Evolutionary conservation across 495 filamentous ascomycete species (phyloP).

Genomic region (Penicillium taxi): DNA sequence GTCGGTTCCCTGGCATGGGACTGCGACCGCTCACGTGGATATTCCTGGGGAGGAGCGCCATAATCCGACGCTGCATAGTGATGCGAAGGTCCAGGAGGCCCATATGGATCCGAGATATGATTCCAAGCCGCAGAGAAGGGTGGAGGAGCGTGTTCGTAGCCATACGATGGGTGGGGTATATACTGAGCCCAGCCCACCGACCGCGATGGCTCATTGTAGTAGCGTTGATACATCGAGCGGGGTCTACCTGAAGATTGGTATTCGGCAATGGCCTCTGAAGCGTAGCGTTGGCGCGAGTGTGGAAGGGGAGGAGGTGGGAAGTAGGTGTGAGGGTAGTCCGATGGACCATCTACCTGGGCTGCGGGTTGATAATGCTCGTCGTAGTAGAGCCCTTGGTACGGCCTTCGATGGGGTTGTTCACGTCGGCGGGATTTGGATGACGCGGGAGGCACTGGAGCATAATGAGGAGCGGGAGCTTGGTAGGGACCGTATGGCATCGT

Average conservation of each 20-base stretch:
- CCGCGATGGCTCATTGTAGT: constrained; percentile 12
- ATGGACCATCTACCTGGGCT: constrained; percentile 27
- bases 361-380: constrained; percentile 26
- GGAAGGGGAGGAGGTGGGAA: constrained; percentile 19
- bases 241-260: constrained; percentile 8
- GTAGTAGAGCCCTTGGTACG: constrained; percentile 26
- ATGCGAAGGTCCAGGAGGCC: constrained; percentile 14
- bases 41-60: constrained; percentile 13
- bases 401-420: constrained; percentile 24
- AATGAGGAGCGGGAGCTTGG: constrained; percentile 22
- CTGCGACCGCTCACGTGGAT: constrained; percentile 24
- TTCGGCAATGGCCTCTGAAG: constrained; percentile 18
- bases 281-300: constrained; percentile 23
- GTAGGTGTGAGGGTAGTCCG: constrained; percentile 26
- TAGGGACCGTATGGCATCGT: constrained; percentile 34
- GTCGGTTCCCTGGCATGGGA: constrained; percentile 28
- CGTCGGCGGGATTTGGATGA: constrained; percentile 30
- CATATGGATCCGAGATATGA: constrained; percentile 21
- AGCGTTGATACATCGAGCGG: constrained; percentile 23
- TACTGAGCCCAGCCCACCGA: constrained; percentile 31
- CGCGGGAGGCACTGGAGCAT: constrained; percentile 25
- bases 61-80: constrained; percentile 23
- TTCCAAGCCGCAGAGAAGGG: constrained; percentile 30
- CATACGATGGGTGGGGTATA: constrained; percentile 20
- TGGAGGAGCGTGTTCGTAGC: constrained; percentile 28